These are phyloP conservation scores for Microbotryum lychnidis-dioicae DNA, from an alignment of 1,284 basidiomycete species.

Conservation along the genomic window DNA sequence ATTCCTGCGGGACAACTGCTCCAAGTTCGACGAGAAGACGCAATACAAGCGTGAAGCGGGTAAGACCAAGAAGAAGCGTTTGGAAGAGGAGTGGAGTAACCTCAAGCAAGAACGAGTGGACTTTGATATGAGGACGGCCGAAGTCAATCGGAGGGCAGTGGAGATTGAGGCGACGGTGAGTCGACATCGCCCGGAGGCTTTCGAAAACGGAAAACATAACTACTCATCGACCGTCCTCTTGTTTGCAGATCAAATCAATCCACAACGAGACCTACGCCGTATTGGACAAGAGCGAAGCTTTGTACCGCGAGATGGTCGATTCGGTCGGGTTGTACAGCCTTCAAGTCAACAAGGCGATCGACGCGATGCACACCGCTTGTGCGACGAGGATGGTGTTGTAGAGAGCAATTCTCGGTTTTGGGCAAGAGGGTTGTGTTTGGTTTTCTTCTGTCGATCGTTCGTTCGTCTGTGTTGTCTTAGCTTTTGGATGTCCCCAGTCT, in stretches of 20 bases:
- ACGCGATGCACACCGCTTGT: conserved; percentile 10
- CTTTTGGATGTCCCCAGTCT: too few species aligned
- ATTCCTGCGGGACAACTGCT: conserved; percentile 22
- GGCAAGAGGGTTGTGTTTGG: too few species aligned
- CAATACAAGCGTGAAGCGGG: conserved; percentile 15
- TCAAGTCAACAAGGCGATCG: conserved; percentile 28
- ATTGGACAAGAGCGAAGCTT: neutral
- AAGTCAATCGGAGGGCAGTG: conserved; percentile 5
- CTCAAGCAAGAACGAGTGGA: too few species aligned
- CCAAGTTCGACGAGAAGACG: conserved; percentile 26
- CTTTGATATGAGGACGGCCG: conserved; percentile 1
- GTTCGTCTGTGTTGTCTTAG: too few species aligned
- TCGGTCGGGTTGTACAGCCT: conserved; percentile 15
- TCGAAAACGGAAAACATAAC: too few species aligned
- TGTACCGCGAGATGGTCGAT: neutral
- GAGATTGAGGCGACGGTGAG: conserved; percentile 27
- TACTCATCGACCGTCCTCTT: neutral
- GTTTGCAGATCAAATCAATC: neutral
- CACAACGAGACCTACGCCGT: neutral
- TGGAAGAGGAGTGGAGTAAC: conserved; percentile 16
- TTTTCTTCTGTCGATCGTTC: too few species aligned
- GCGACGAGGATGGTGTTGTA: too few species aligned
- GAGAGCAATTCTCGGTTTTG: too few species aligned
- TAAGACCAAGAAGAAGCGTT: conserved; percentile 15
- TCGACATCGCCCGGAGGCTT: too few species aligned